Evolutionary conservation across 2,329 filamentous ascomycete species (phyloP).

Genomic region (Bipolaris sorokiniana): DNA sequence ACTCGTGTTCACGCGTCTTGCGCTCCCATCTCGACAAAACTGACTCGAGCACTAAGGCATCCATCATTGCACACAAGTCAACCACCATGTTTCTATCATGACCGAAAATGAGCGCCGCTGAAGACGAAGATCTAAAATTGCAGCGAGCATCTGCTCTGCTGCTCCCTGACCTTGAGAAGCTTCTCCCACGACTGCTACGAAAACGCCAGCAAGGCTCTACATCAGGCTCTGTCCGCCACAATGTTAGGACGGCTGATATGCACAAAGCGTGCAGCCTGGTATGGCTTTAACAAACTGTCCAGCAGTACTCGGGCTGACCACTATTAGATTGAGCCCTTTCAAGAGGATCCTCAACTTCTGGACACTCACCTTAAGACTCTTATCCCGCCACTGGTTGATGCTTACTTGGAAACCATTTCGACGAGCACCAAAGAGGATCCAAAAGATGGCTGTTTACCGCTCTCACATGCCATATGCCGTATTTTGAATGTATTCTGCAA

Average conservation of each 20-base stretch:
- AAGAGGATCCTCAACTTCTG: constrained; percentile 92
- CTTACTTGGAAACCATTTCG: constrained; percentile 73
- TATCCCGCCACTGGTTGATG: constrained; percentile 74
- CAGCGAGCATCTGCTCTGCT: constrained; percentile 50
- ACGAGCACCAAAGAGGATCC: constrained; percentile 27
- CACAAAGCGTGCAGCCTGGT: constrained; percentile 48
- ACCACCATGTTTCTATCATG: constrained; percentile 3
- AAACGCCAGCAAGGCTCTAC: constrained; percentile 35
- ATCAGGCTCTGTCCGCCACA: constrained; percentile 42
- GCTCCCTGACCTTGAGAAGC: constrained; percentile 38
- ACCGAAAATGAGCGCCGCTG: constrained; percentile 45
- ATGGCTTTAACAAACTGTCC: constrained; percentile 1
- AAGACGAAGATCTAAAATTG: constrained; percentile 56
- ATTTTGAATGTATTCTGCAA: constrained; percentile 93
- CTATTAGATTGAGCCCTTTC: constrained; percentile 77
- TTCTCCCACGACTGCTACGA: constrained; percentile 48
- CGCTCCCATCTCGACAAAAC: constrained; percentile 7
- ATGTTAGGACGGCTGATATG: constrained; percentile 50
- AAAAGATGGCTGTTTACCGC: constrained; percentile 36
- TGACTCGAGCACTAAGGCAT: constrained; percentile 36
- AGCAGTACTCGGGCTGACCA: constrained; percentile 6
- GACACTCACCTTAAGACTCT: constrained; percentile 81
- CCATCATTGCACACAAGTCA: constrained; percentile 3
- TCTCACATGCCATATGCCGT: constrained; percentile 68
- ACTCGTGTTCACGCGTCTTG: constrained; percentile 39